Evolutionary conservation across 768 basidiomycete genomes (phyloP).

Genomic region (Agrocybe chaxingu): DNA sequence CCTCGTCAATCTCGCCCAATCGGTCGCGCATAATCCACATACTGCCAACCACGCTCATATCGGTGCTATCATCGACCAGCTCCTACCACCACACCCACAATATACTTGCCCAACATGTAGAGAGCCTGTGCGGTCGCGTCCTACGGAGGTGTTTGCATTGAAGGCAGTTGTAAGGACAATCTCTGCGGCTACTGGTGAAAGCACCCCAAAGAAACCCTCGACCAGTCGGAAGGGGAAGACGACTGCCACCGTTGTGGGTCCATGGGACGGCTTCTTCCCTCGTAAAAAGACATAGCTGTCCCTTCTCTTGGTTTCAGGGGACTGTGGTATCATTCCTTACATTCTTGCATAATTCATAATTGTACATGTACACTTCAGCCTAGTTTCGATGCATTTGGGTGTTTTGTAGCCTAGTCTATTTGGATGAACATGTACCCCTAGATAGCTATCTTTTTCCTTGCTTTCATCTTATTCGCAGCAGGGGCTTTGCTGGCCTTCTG

Average conservation of each 20-base stretch:
- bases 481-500: constrained; percentile 29
- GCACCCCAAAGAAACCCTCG: constrained; percentile 32
- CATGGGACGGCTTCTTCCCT: constrained; percentile 51
- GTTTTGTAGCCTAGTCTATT: not conserved
- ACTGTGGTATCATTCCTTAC: not conserved
- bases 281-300: constrained; percentile 10
- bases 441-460: constrained; percentile 36
- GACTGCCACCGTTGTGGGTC: constrained; percentile 14
- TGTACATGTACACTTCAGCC: not conserved
- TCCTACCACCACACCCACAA: constrained; percentile 37
- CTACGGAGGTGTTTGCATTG: constrained; percentile 58
- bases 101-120: constrained; percentile 74
- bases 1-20: constrained; percentile 7
- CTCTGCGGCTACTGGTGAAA: constrained; percentile 47
- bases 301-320: constrained; percentile 3
- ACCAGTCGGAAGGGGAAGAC: constrained; percentile 20
- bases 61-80: constrained; percentile 21
- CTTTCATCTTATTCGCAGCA: constrained; percentile 30
- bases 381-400: too few relatives aligned
- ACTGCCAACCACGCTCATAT: constrained; percentile 24
- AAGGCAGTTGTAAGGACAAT: constrained; percentile 54
- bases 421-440: not conserved
- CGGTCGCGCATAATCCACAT: constrained; percentile 20
- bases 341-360: not conserved
- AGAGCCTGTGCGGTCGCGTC: constrained; percentile 41